Conservation (phyloP, 768 basidiomycete genomes). For the Mrakia frigida region DNA sequence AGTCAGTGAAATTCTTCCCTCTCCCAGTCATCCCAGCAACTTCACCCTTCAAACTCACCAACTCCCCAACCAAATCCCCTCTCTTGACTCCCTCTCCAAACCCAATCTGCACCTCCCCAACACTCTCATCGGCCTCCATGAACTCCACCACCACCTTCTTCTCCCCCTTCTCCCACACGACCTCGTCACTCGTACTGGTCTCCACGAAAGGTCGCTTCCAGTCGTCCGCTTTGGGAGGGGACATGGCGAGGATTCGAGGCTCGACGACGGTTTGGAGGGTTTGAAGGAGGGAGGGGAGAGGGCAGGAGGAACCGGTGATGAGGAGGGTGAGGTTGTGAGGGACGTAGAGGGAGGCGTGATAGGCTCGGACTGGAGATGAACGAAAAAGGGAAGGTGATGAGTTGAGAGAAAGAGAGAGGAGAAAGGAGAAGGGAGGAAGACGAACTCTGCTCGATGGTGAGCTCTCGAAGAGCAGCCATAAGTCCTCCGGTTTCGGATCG, state of each 20-base stretch:
- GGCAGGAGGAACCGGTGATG: slow-evolving; percentile 72
- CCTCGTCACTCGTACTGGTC: slow-evolving; percentile 65
- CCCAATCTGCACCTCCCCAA: slow-evolving; percentile 68
- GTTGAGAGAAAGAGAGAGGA: background rate
- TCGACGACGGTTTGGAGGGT: slow-evolving; percentile 80
- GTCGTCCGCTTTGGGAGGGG: slow-evolving; percentile 46
- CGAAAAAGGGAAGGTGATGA: background rate
- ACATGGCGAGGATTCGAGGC: slow-evolving; percentile 65
- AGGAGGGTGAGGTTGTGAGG: slow-evolving; percentile 83
- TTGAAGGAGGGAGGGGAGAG: slow-evolving; percentile 67
- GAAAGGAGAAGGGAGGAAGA: slow-evolving; percentile 17
- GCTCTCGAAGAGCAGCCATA: slow-evolving; percentile 79
- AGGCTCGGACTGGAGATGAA: slow-evolving; percentile 64
- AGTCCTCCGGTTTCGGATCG: slow-evolving; percentile 95
- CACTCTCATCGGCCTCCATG: slow-evolving; percentile 85
- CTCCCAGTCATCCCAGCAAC: no score
- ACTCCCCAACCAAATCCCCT: slow-evolving; percentile 19
- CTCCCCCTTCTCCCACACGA: slow-evolving; percentile 51
- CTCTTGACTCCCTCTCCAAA: slow-evolving; percentile 27
- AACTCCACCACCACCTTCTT: slow-evolving; percentile 72
- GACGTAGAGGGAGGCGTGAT: slow-evolving; percentile 83
- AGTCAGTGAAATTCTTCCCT: no score
- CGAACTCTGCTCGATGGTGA: slow-evolving; percentile 82
- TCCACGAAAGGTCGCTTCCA: slow-evolving; percentile 96
- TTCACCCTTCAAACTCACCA: background rate